Evolutionary conservation across 2,329 filamentous ascomycete species (phyloP).

Genomic region (Penicillium sp.): DNA sequence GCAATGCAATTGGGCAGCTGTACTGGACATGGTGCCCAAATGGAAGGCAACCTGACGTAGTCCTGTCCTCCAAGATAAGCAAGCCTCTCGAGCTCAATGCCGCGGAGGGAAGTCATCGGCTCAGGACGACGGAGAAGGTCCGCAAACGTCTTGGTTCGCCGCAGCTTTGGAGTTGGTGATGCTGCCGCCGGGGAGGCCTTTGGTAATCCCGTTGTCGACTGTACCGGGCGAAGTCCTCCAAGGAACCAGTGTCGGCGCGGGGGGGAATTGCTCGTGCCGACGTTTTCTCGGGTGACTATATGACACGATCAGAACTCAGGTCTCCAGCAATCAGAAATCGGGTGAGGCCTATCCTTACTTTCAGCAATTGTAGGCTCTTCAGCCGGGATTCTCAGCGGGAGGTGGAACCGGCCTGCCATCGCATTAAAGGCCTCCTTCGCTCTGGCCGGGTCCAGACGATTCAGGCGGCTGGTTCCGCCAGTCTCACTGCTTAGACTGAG

Average conservation of each 20-base stretch:
- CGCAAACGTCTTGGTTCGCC: constrained; percentile 47
- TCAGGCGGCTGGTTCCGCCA: constrained; percentile 22
- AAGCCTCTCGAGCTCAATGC: constrained; percentile 46
- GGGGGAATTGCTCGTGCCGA: constrained; percentile 10
- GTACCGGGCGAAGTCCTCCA: constrained; percentile 40
- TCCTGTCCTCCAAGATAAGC: constrained; percentile 49
- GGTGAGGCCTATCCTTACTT: constrained; percentile 7
- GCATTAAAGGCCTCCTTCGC: constrained; percentile 38
- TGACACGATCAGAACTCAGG: not conserved
- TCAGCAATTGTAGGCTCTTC: constrained; percentile 9
- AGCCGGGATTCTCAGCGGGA: constrained; percentile 25
- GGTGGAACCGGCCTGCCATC: constrained; percentile 29
- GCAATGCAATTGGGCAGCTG: constrained; percentile 50
- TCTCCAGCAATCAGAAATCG: not conserved
- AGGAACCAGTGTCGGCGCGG: constrained; percentile 30
- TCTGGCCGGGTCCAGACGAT: constrained; percentile 30
- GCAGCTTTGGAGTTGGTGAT: constrained; percentile 29
- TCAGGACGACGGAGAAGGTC: constrained; percentile 33
- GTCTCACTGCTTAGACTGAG: constrained; percentile 9
- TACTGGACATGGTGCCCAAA: constrained; percentile 44
- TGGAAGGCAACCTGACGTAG: constrained; percentile 41
- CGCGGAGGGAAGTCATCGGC: constrained; percentile 40
- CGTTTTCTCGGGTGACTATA: constrained; percentile 7
- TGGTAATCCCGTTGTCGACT: constrained; percentile 38
- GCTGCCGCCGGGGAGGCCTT: constrained; percentile 19